Percentiles rank a stretch among this genome's conserved stretches.
These are phyloP conservation scores for Cadophora sp. DNA, from an alignment of 2,329 filamentous ascomycete species.

Conservation along the genomic window DNA sequence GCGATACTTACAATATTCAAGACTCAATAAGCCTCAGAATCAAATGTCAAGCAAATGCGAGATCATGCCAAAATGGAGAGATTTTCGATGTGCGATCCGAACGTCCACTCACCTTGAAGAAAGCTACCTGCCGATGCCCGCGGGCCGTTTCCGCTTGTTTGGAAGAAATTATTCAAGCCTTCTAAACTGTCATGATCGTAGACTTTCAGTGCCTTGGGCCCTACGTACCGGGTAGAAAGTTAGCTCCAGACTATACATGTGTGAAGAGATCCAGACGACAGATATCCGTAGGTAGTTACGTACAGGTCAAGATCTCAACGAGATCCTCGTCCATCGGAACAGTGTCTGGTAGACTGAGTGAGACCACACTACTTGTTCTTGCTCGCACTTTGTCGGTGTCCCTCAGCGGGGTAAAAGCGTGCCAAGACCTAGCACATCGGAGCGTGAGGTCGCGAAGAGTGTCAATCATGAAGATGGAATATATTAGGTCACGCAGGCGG, in stretches of 20 bases:
- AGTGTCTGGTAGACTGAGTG: background rate
- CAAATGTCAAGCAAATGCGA: background rate
- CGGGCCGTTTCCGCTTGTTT: background rate
- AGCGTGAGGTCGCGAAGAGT: background rate
- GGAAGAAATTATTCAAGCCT: background rate
- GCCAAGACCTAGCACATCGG: background rate
- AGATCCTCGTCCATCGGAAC: background rate
- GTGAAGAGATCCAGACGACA: no score
- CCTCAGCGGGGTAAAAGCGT: background rate
- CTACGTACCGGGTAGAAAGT: background rate
- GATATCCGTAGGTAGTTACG: background rate
- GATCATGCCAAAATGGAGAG: no score
- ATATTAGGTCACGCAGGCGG: background rate
- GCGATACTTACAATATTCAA: background rate
- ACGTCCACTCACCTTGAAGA: background rate
- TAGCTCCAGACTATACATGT: background rate
- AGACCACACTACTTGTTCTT: background rate
- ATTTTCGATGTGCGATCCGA: background rate
- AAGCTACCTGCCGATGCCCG: background rate
- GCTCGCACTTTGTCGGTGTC: no score
- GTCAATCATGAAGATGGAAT: background rate
- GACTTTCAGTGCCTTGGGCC: background rate
- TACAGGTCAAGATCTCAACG: background rate
- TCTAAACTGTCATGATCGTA: background rate
- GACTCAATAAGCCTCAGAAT: background rate